phyloP scores from a whole-genome alignment of 1,284 basidiomycete genomes.

The Pseudozyma thailandica region DNA sequence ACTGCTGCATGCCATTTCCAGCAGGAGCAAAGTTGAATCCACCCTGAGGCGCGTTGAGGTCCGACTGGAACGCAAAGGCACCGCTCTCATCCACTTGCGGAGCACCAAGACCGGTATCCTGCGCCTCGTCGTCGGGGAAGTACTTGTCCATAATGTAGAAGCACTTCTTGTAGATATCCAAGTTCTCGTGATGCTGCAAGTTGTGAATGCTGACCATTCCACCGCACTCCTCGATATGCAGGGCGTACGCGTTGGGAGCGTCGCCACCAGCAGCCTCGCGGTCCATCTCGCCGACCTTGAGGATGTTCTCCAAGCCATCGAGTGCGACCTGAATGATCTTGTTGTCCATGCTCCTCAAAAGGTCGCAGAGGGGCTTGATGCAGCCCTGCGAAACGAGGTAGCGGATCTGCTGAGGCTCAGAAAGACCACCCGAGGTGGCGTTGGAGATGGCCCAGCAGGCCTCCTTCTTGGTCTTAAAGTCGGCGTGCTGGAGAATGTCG shows the following conservation, averaged over 20 bases:
- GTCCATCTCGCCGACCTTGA: slow-evolving; percentile 98
- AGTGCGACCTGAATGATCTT: slow-evolving; percentile 99
- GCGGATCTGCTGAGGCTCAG: slow-evolving; percentile 95
- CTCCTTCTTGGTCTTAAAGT: slow-evolving; percentile 99
- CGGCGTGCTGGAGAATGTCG: slow-evolving; percentile 95
- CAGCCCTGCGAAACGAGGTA: slow-evolving; percentile 98
- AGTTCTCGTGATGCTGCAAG: slow-evolving; percentile 98
- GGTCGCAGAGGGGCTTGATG: slow-evolving; percentile 97
- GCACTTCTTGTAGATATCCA: slow-evolving; percentile 99
- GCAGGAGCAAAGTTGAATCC: slow-evolving; percentile 64
- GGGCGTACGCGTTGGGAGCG: slow-evolving; percentile 89
- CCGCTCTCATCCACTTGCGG: slow-evolving; percentile 87
- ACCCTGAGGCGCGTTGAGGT: slow-evolving; percentile 66
- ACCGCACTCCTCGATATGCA: slow-evolving; percentile 93
- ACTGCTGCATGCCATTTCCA: slow-evolving; percentile 61
- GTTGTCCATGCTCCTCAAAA: slow-evolving; percentile 98
- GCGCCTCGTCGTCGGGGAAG: slow-evolving; percentile 71
- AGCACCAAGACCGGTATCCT: slow-evolving; percentile 76
- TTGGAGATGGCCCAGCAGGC: slow-evolving; percentile 99
- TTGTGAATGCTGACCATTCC: slow-evolving; percentile 97
- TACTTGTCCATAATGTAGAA: slow-evolving; percentile 81
- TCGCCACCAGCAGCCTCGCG: slow-evolving; percentile 85
- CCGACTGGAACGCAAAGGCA: slow-evolving; percentile 77
- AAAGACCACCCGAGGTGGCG: slow-evolving; percentile 95
- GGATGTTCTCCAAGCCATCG: slow-evolving; percentile 97